phyloP scores from a whole-genome alignment of 2,329 filamentous ascomycete genomes.

The Elsinoe necatrix region DNA sequence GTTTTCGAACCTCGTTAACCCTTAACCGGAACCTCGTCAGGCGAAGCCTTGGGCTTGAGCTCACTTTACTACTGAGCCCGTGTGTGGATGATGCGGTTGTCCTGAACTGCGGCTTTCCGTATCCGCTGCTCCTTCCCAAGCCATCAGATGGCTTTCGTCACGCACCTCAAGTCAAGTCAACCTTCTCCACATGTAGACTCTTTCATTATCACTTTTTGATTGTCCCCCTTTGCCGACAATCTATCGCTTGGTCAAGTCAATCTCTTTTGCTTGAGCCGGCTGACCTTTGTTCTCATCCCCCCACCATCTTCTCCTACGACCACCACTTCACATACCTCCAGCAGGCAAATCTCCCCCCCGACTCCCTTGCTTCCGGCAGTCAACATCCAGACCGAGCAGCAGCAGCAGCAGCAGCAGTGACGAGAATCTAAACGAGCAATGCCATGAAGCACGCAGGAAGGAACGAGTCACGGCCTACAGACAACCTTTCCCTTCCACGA shows the following conservation, averaged over 20 bases:
- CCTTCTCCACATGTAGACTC: constrained; percentile 11
- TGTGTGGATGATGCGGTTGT: constrained; percentile 12
- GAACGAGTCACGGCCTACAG: neutral
- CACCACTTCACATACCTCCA: constrained; percentile 16
- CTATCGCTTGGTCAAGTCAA: constrained; percentile 11
- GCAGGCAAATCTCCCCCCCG: constrained; percentile 20
- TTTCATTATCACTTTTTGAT: constrained; percentile 8
- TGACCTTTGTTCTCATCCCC: neutral
- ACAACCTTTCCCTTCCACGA: neutral
- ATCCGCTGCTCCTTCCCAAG: constrained; percentile 14
- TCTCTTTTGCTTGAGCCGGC: constrained; percentile 5
- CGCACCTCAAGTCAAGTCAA: constrained; percentile 11
- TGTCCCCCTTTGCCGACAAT: constrained; percentile 8
- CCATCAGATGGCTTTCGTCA: constrained; percentile 14
- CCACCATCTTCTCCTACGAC: constrained; percentile 13
- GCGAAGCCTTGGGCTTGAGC: constrained; percentile 4
- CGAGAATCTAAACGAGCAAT: neutral
- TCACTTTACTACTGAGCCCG: neutral
- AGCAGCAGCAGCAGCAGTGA: neutral
- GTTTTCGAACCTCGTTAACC: constrained; percentile 6
- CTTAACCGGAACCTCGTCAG: constrained; percentile 14
- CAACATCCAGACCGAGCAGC: neutral
- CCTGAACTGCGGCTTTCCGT: constrained; percentile 13
- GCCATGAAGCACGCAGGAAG: constrained; percentile 2
- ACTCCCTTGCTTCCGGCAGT: constrained; percentile 25